These are phyloP conservation scores for Cymbidium sinense DNA, from an alignment of 106 monocot species.

Conservation along the genomic window DNA sequence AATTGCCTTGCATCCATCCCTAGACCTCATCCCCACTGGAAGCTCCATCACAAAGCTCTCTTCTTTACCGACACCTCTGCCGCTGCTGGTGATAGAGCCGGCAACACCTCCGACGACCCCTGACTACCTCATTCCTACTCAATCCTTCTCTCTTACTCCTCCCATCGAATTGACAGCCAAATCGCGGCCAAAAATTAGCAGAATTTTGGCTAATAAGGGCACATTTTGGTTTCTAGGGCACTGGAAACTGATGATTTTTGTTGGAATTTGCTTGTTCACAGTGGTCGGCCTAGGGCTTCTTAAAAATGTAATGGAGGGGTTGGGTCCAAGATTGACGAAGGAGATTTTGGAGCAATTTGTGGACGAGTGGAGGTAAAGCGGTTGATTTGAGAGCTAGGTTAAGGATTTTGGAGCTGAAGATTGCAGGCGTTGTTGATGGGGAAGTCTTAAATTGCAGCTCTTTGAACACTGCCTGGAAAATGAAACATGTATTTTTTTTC, in stretches of 20 bases:
- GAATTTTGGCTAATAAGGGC: conserved; percentile 6
- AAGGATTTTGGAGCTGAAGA: conserved; percentile 26
- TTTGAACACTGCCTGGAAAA: conserved; percentile 41
- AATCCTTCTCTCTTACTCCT: conserved; percentile 16
- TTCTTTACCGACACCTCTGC: background rate
- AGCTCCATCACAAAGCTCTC: conserved; percentile 19
- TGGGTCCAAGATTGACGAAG: conserved; percentile 30
- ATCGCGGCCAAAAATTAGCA: conserved; percentile 19
- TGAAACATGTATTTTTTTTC: conserved; percentile 30
- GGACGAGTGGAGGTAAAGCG: conserved; percentile 16
- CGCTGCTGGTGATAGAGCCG: background rate
- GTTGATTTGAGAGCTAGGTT: conserved; percentile 37
- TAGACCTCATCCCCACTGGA: conserved; percentile 54
- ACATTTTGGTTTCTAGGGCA: background rate
- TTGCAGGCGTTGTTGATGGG: conserved; percentile 23
- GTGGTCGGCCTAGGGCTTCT: conserved; percentile 28
- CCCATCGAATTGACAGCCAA: conserved; percentile 33
- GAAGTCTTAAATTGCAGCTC: conserved; percentile 43
- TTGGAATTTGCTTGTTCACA: conserved; percentile 18
- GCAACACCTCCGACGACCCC: conserved; percentile 12
- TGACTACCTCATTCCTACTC: background rate
- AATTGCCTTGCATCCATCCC: conserved; percentile 78
- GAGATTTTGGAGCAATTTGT: conserved; percentile 33
- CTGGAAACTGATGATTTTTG: conserved; percentile 13
- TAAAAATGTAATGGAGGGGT: conserved; percentile 13